A percentile compares a stretch with the other conserved stretches of the same genome.
Evolutionary conservation across 306 rosid genomes (phyloP).

Genomic region (Ochetophila trinervis): DNA sequence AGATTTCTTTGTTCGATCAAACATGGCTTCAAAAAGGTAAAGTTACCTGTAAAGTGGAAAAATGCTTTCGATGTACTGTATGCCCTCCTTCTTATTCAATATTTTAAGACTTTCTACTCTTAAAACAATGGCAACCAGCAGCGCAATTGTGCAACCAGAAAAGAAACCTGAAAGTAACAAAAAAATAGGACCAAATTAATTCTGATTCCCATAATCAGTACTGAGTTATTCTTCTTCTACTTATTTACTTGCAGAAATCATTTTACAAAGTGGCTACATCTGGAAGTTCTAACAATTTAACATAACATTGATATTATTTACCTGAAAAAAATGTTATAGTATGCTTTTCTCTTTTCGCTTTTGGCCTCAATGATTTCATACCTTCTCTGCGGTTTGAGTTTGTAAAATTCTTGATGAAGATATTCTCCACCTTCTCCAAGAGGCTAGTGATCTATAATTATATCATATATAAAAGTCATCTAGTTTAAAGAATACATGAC

Average conservation of each 20-base stretch:
- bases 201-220: constrained; percentile 1
- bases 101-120: constrained; percentile 36
- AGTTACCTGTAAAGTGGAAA: constrained; percentile 68
- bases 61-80: constrained; percentile 54
- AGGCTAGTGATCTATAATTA: constrained; percentile 41
- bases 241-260: background rate
- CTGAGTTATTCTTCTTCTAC: constrained; percentile 4
- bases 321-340: constrained; percentile 49
- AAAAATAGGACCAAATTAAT: constrained; percentile 13
- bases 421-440: constrained; percentile 53
- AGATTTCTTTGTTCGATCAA: background rate
- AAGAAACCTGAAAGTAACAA: constrained; percentile 48
- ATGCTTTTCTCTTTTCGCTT: constrained; percentile 36
- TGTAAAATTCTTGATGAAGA: constrained; percentile 54
- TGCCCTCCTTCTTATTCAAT: constrained; percentile 36
- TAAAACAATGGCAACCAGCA: constrained; percentile 45
- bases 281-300: background rate
- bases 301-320: constrained; percentile 1
- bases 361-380: constrained; percentile 48
- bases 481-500: background rate
- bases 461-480: background rate
- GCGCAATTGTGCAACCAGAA: constrained; percentile 58
- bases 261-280: background rate
- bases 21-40: background rate
- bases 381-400: constrained; percentile 50